A percentile compares a stretch with the other conserved stretches of the same genome.
Conservation (phyloP, 202 grass and related monocot genomes). For the Carex arenaria region DNA sequence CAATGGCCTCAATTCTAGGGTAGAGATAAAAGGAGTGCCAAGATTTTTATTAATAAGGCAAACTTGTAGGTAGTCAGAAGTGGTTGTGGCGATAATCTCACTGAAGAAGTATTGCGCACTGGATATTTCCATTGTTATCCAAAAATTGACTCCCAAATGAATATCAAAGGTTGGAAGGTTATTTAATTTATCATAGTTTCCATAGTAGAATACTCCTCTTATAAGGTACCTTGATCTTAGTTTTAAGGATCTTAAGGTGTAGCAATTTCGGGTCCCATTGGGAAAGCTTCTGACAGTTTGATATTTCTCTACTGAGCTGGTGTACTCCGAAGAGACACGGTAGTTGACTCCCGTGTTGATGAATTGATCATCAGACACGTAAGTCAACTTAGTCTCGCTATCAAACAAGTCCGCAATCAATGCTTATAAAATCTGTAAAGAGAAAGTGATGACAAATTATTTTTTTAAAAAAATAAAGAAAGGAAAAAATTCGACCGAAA, state of each 20-base stretch:
- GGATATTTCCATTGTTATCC: too few species aligned
- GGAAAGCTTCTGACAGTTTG: conserved; percentile 27
- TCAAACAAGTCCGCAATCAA: neutral
- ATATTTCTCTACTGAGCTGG: neutral
- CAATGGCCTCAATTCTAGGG: neutral
- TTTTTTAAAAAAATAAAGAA: too few species aligned
- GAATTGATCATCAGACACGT: too few species aligned
- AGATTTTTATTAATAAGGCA: too few species aligned
- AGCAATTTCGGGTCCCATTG: conserved; percentile 18
- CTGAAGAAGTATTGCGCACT: too few species aligned
- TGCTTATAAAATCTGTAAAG: conserved; percentile 18
- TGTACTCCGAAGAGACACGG: conserved; percentile 28
- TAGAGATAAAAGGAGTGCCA: too few species aligned
- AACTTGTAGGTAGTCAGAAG: too few species aligned
- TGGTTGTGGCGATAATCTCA: too few species aligned
- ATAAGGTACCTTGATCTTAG: conserved; percentile 19
- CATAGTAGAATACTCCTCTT: conserved; percentile 10
- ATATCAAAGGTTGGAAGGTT: conserved; percentile 9
- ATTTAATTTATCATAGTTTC: conserved; percentile 26
- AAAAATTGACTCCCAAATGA: conserved; percentile 8
- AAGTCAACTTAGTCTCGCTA: neutral
- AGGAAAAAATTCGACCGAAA: too few species aligned
- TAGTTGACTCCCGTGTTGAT: conserved; percentile 31
- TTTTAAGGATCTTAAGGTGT: conserved; percentile 10
- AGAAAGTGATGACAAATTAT: neutral